Percentiles rank a stretch among this genome's conserved stretches.
Conservation (phyloP, 257 asterid species). For the Pogostemon cablin region DNA sequence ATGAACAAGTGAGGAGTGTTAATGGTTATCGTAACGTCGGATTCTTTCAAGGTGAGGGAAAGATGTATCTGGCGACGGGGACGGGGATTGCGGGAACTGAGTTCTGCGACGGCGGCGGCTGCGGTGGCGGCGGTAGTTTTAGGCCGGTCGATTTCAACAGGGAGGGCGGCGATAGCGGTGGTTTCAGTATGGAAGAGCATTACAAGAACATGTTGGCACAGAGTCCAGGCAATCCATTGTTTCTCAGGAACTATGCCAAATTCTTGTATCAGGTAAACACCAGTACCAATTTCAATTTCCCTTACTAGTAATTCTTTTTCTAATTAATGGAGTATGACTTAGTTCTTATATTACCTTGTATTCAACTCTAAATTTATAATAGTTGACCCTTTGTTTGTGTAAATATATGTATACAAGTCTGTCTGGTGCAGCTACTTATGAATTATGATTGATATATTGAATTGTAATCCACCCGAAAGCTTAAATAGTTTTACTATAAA, state of each 20-base stretch:
- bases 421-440: too few relatives aligned
- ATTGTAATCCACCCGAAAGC: too few relatives aligned
- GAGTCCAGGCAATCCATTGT: conserved; percentile 60
- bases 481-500: too few relatives aligned
- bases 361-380: too few relatives aligned
- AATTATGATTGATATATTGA: too few relatives aligned
- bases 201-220: conserved; percentile 63
- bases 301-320: too few relatives aligned
- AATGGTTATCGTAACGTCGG: conserved; percentile 30
- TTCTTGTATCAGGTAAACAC: conserved; percentile 64
- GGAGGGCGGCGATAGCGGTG: conserved; percentile 55
- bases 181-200: conserved; percentile 52
- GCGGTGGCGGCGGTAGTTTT: conserved; percentile 49
- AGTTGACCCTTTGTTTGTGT: too few relatives aligned
- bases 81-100: conserved; percentile 41
- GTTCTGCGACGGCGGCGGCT: conserved; percentile 30
- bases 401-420: too few relatives aligned
- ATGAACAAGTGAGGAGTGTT: conserved; percentile 27
- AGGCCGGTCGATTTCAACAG: conserved; percentile 45
- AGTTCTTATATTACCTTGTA: too few relatives aligned
- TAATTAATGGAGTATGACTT: too few relatives aligned
- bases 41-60: conserved; percentile 41
- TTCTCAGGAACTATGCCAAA: conserved; percentile 77
- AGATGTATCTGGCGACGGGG: conserved; percentile 70
- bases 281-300: background rate